Conservation (phyloP, 2,329 filamentous ascomycete genomes). For the Colletotrichum lini region DNA sequence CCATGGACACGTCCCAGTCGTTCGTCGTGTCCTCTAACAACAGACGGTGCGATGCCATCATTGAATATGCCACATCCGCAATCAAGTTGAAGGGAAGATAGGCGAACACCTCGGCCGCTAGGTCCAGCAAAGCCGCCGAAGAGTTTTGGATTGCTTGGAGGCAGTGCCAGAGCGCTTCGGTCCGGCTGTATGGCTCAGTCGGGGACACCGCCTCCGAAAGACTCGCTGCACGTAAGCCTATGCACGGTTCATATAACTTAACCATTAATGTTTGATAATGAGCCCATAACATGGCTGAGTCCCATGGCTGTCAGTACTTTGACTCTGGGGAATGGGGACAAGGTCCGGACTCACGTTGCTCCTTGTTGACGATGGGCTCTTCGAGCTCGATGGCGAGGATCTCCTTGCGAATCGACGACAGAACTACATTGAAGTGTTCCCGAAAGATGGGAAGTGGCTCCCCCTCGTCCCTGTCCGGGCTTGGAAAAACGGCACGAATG, state of each 20-base stretch:
- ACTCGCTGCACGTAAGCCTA: constrained; percentile 47
- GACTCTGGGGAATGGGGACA: rapidly evolving
- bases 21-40: constrained; percentile 51
- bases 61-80: constrained; percentile 52
- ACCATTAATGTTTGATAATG: constrained; percentile 52
- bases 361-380: constrained; percentile 15
- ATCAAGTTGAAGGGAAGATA: constrained; percentile 50
- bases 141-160: constrained; percentile 49
- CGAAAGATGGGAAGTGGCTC: constrained; percentile 41
- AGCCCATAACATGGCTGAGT: constrained; percentile 51
- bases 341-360: constrained; percentile 13
- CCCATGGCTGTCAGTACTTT: neutral
- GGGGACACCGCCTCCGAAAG: constrained; percentile 38
- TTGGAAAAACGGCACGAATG: constrained; percentile 47
- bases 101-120: constrained; percentile 47
- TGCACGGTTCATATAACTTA: constrained; percentile 56
- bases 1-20: constrained; percentile 55
- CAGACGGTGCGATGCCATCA: constrained; percentile 54
- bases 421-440: constrained; percentile 51
- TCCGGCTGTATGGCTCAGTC: constrained; percentile 47
- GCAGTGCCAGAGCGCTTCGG: constrained; percentile 56
- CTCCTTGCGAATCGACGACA: constrained; percentile 52
- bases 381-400: constrained; percentile 47
- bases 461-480: constrained; percentile 41
- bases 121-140: constrained; percentile 46